phyloP scores from a whole-genome alignment of 192 early-diverging fungal species.

The Coemansia sp. region DNA sequence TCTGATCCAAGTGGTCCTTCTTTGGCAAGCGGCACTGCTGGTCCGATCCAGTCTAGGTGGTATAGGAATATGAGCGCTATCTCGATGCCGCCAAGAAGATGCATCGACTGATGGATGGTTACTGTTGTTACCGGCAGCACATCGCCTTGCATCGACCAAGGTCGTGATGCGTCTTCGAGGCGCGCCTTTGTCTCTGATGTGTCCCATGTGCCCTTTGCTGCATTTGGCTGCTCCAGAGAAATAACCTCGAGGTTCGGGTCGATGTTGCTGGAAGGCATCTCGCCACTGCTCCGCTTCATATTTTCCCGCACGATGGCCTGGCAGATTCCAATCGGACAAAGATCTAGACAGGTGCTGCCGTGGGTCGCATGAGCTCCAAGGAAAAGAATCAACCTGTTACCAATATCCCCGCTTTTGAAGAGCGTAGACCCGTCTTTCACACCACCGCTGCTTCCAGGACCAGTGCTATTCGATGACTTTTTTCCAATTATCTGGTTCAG shows the following conservation, averaged over 20 bases:
- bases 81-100: conserved; percentile 33
- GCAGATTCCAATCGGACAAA: conserved; percentile 42
- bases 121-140: conserved; percentile 16
- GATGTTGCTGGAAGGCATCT: neutral
- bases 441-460: neutral
- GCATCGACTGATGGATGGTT: conserved; percentile 32
- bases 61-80: conserved; percentile 23
- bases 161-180: conserved; percentile 18
- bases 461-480: neutral
- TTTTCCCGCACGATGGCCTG: conserved; percentile 37
- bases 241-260: neutral
- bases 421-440: conserved; percentile 11
- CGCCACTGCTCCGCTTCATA: conserved; percentile 3
- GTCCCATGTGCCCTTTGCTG: neutral
- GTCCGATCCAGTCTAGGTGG: conserved; percentile 37
- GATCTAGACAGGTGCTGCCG: conserved; percentile 14
- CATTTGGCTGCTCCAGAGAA: conserved; percentile 3
- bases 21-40: conserved; percentile 15
- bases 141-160: conserved; percentile 30
- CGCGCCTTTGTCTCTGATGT: conserved; percentile 15
- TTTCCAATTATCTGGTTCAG: conserved; percentile 12
- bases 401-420: conserved; percentile 20
- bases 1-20: conserved; percentile 43
- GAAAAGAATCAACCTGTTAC: conserved; percentile 19
- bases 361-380: conserved; percentile 15